phyloP scores from a whole-genome alignment of 495 filamentous ascomycete genomes.

The Neurospora intermedia region DNA sequence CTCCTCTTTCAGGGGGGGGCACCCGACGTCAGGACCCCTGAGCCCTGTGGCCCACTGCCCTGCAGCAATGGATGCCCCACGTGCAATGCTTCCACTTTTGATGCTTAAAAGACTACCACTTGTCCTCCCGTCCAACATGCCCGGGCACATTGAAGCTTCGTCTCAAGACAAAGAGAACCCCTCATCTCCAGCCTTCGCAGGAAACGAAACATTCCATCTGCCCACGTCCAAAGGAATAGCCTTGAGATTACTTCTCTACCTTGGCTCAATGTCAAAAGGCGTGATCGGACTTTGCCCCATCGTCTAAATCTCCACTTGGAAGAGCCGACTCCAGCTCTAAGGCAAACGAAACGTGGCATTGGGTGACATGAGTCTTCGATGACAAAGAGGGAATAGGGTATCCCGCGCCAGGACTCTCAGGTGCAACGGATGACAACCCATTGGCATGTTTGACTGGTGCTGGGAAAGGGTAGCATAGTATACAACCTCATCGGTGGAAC shows the following conservation, averaged over 20 bases:
- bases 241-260: background rate
- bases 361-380: background rate
- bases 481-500: background rate
- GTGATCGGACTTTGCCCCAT: background rate
- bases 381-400: background rate
- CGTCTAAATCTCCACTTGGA: background rate
- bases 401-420: background rate
- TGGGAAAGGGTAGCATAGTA: background rate
- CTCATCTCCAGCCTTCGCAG: background rate
- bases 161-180: background rate
- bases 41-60: background rate
- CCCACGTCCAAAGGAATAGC: background rate
- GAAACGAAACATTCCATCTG: background rate
- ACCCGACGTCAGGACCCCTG: background rate
- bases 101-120: background rate
- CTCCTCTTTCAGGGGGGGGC: background rate
- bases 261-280: background rate
- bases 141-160: background rate
- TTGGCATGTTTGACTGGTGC: background rate
- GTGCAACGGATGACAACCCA: background rate
- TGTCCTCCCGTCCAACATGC: background rate
- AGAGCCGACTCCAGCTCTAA: background rate
- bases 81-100: background rate
- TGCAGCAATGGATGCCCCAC: background rate
- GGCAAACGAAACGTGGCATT: background rate